These are phyloP conservation scores for Zalerion maritima DNA, from an alignment of 495 filamentous ascomycete species.

Conservation along the genomic window DNA sequence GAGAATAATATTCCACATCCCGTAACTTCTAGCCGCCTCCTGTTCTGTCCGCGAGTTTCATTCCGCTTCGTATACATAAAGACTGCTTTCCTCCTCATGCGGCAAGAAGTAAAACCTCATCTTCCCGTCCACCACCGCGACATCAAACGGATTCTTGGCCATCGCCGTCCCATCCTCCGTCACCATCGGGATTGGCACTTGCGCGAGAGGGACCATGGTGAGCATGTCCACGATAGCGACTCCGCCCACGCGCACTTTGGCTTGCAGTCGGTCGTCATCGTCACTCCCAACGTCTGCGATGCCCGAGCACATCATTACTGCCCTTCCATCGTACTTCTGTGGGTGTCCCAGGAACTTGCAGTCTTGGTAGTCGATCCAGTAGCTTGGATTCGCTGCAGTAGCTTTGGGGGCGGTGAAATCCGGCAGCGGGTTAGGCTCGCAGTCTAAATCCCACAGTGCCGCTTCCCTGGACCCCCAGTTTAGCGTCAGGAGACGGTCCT, in stretches of 20 bases:
- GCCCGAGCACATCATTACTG: conserved; percentile 24
- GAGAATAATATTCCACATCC: too few relatives aligned
- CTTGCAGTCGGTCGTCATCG: too few relatives aligned
- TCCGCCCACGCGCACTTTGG: too few relatives aligned
- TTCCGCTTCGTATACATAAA: conserved; percentile 22
- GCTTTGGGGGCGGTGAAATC: conserved; percentile 12
- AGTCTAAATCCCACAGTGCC: conserved; percentile 13
- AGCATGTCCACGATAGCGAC: conserved; percentile 21
- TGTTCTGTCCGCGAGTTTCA: conserved; percentile 27
- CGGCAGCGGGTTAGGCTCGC: conserved; percentile 11
- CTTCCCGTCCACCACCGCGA: conserved; percentile 19
- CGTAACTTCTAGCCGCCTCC: too few relatives aligned
- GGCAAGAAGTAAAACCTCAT: conserved; percentile 21
- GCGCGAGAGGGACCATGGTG: conserved; percentile 18
- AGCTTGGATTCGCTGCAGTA: conserved; percentile 12
- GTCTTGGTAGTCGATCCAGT: conserved; percentile 24
- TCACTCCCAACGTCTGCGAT: conserved; percentile 12
- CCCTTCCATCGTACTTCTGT: conserved; percentile 5
- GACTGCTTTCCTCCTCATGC: conserved; percentile 20
- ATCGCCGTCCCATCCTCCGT: conserved; percentile 15
- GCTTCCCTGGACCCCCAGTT: conserved; percentile 22
- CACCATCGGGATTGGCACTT: conserved; percentile 20
- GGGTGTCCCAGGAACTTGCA: conserved; percentile 26
- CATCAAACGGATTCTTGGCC: conserved; percentile 24
- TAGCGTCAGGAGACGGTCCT: conserved; percentile 16